Evolutionary conservation across 371 early-diverging fungal genomes (phyloP), one percentile per base, ranked within the genome.

Genomic region (Entomophthora muscae): DNA sequence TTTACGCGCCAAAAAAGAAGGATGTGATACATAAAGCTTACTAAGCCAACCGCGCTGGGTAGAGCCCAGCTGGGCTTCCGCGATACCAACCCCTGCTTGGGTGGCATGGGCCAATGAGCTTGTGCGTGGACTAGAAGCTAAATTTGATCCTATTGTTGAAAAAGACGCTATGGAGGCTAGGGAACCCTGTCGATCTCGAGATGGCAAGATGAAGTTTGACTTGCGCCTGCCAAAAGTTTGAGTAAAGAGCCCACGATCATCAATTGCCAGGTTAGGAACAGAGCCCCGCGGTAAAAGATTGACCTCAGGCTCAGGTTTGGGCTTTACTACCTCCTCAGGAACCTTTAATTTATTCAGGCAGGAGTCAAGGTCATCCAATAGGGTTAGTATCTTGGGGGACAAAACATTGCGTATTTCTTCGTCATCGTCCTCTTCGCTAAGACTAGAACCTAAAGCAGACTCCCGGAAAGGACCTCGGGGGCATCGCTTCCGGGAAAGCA

Each of bases 1-100:
- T 53, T 68, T 68, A 1, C 68, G 33, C 17, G 63, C 32, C 17
- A 63, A 55, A 32, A 63, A 55, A 17, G 26, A 21, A 13, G 53
- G 30, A 13, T 53, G 24, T 12, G n/a, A 21, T 2, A 29, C 24
- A 22, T 58, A 58, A 2, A 63, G 53, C 56, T 55, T 63, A n/a
- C 21, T 31, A 21, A 63, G 27, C 17, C 17, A 54, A 1, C 63
- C 63, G 2, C 24, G 30, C 12, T n/a, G 23, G 55, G 55, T 55
- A 32, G 55, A 24, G 32, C 31, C 30, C 22, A 29, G 7, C 5
- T 12, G 21, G 30, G 21, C 26, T 29, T 63, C 63, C 21, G 13
- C 23, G n/a, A 55, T n/a, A 7, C 53, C 31, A 1, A 63, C 17
- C 13, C 32, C 22, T n/a, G 52, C 17, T 22, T 53, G 32, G 56